phyloP scores from a whole-genome alignment of 495 filamentous ascomycete species.

The Penicillium alfredii region DNA sequence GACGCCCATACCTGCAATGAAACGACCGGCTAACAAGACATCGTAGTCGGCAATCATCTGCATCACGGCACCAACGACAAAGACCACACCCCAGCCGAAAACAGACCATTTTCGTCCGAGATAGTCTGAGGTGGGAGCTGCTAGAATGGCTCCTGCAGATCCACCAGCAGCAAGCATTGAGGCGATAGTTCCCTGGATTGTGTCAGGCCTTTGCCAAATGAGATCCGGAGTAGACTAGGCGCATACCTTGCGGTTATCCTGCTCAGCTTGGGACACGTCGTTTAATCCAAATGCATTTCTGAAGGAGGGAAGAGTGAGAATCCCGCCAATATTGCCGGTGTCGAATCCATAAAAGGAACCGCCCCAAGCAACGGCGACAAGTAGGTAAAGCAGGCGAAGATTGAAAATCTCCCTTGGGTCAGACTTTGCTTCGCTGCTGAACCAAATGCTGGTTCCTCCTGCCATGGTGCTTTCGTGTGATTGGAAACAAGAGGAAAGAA shows the following conservation, averaged over 20 bases:
- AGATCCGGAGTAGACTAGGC: constrained; percentile 22
- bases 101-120: constrained; percentile 50
- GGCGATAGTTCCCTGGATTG: constrained; percentile 54
- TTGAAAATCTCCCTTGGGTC: constrained; percentile 24
- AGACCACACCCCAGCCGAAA: constrained; percentile 43
- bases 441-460: constrained; percentile 23
- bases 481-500: neutral
- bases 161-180: constrained; percentile 55
- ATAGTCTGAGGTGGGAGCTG: constrained; percentile 48
- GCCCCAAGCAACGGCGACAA: constrained; percentile 20
- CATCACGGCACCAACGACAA: constrained; percentile 52
- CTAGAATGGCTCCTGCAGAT: constrained; percentile 52
- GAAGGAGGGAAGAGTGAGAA: constrained; percentile 55
- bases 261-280: constrained; percentile 9
- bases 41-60: constrained; percentile 49
- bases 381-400: constrained; percentile 19
- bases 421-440: constrained; percentile 19
- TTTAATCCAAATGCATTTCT: constrained; percentile 28
- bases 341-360: constrained; percentile 53
- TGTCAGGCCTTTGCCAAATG: constrained; percentile 39
- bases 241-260: constrained; percentile 18
- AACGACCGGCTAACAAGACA: constrained; percentile 18
- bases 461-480: constrained; percentile 15
- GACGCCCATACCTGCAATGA: constrained; percentile 41
- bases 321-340: constrained; percentile 59